These are phyloP conservation scores for Diaporthe sp. DNA, from an alignment of 2,329 filamentous ascomycete species.

Conservation along the genomic window DNA sequence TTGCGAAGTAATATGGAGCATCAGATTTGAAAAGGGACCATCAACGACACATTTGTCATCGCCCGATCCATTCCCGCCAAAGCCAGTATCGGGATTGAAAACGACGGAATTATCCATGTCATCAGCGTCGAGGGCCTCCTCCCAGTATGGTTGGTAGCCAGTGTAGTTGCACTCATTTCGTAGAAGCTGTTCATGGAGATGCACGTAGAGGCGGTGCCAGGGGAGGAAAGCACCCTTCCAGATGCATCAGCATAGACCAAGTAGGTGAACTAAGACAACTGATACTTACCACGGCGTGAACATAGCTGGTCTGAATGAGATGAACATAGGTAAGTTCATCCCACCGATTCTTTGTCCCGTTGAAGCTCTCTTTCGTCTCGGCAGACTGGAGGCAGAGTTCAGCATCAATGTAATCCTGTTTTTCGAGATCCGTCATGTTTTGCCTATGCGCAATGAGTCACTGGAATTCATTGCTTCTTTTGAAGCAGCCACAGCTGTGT, in stretches of 20 bases:
- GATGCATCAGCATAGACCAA: too few relatives aligned
- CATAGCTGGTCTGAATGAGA: constrained; percentile 42
- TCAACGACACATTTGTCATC: constrained; percentile 45
- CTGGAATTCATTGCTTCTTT: too few relatives aligned
- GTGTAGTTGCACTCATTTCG: constrained; percentile 43
- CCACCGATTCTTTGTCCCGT: constrained; percentile 41
- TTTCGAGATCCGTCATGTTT: too few relatives aligned
- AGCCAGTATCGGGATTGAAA: constrained; percentile 45
- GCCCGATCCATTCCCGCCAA: constrained; percentile 47
- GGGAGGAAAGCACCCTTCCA: constrained; percentile 46
- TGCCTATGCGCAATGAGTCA: too few relatives aligned
- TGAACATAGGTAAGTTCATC: constrained; percentile 47
- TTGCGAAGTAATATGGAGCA: constrained; percentile 36
- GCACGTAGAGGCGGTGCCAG: constrained; percentile 48
- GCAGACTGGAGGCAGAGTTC: constrained; percentile 45
- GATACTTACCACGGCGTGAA: too few relatives aligned
- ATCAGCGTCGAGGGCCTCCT: constrained; percentile 43
- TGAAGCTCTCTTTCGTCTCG: constrained; percentile 38
- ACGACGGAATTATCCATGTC: constrained; percentile 40
- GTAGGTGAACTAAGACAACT: too few relatives aligned
- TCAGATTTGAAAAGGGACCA: constrained; percentile 48
- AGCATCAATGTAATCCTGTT: constrained; percentile 43
- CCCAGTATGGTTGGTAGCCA: constrained; percentile 46
- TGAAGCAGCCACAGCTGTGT: too few relatives aligned
- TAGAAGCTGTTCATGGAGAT: constrained; percentile 44